Evolutionary conservation across 2,329 filamentous ascomycete species (phyloP).

Genomic region (Penicillium palitans): DNA sequence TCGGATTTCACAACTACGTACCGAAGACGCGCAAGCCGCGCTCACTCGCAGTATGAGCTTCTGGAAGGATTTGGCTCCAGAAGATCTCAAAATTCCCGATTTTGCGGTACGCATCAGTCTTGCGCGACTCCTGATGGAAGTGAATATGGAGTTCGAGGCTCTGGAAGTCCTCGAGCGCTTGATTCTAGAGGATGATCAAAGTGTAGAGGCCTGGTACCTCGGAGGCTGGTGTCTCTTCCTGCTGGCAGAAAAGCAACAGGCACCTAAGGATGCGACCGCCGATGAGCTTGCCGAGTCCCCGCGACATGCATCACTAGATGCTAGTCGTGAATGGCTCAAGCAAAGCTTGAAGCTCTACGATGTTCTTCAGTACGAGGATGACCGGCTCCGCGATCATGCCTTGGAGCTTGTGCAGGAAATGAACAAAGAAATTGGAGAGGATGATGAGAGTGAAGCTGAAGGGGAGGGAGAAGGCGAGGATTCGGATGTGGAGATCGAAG

Average conservation of each 20-base stretch:
- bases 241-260: constrained; percentile 51
- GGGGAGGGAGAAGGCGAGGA: constrained; percentile 53
- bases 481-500: constrained; percentile 57
- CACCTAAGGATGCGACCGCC: constrained; percentile 36
- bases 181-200: constrained; percentile 84
- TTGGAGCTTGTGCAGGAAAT: constrained; percentile 53
- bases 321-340: constrained; percentile 78
- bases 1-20: constrained; percentile 79
- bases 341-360: constrained; percentile 79
- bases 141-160: constrained; percentile 79
- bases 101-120: constrained; percentile 85
- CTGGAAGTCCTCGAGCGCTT: constrained; percentile 81
- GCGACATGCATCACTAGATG: constrained; percentile 65
- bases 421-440: constrained; percentile 64
- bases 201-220: constrained; percentile 95
- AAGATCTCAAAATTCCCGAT: constrained; percentile 73
- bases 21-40: constrained; percentile 77
- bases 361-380: constrained; percentile 70
- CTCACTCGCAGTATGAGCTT: constrained; percentile 75
- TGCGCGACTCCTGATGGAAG: constrained; percentile 83
- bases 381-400: constrained; percentile 47
- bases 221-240: constrained; percentile 91
- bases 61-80: constrained; percentile 76
- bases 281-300: constrained; percentile 48
- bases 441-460: constrained; percentile 57